Evolutionary conservation across 2,329 filamentous ascomycete species (phyloP), one percentile per base, ranked within the genome.

Genomic region (Fusarium redolens): DNA sequence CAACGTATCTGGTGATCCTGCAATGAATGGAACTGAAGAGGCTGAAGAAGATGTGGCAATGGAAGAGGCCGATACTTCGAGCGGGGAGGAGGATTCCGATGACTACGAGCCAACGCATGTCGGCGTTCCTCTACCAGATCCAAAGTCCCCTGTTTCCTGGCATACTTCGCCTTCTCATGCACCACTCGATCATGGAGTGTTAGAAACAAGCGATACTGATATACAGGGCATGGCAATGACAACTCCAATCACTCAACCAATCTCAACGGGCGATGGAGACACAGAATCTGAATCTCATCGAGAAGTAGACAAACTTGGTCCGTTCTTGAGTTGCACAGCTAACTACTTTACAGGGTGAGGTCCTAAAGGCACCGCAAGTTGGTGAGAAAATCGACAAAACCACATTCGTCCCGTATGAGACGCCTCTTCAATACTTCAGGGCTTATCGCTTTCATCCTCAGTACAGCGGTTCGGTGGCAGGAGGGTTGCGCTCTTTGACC

Each of bases 391-490:
- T 59, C 15, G 71, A 45, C 20, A 57, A 57, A 40, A 74, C 77
- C 22, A 69, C 74, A 35, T 83, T 82, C 64, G 61, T 81, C 38
- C 91, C 94, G 5, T 99, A 99, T 82, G 87, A 93, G 79, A 97
- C 94, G 79, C 93, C 95, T 37, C 86, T 99, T 68, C 90, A 89
- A 75, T 89, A 89, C 75, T 98, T 98, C 82, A 94, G 91, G 81
- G 92, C 93, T 41, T 99, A 93, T 83, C 94, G 96, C 75, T 98
- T 96, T 80, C 95, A 98, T 79, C 93, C 94, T 37, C 86, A 89
- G 57, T 98, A 91, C 83, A 85, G 86, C 73, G 82, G 92, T 55
- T 85, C 89, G 63, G 91, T 97, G 64, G 81, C 89, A 62, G 92
- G 92, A 70, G 96, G 96, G 47, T 92, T 95, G 79, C 92, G 92